These are phyloP conservation scores for Endocarpon pusillum DNA, from an alignment of 495 filamentous ascomycete genomes.

Conservation along the genomic window DNA sequence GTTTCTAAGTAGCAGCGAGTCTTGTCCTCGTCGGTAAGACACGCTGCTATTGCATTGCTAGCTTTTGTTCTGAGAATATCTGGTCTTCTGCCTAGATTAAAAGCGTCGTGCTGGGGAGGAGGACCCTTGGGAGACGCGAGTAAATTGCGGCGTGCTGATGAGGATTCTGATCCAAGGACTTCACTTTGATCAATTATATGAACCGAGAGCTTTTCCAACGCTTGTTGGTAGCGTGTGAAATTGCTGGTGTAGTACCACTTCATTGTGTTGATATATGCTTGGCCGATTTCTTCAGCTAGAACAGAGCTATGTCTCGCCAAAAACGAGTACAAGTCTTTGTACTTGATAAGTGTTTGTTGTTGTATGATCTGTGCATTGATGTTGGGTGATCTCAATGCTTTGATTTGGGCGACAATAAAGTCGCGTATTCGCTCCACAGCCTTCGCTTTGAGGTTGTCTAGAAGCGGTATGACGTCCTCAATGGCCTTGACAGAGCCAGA, in stretches of 20 bases:
- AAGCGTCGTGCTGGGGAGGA: conserved; percentile 65
- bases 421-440: conserved; percentile 89
- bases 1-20: conserved; percentile 71
- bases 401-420: conserved; percentile 84
- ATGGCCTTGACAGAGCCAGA: conserved; percentile 53
- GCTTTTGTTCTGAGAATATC: conserved; percentile 58
- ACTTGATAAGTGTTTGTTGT: conserved; percentile 70
- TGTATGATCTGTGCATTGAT: conserved; percentile 95
- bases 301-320: conserved; percentile 58
- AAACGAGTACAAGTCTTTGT: conserved; percentile 75
- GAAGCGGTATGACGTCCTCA: conserved; percentile 67
- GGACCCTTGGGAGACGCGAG: conserved; percentile 22
- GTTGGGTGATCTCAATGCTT: conserved; percentile 77
- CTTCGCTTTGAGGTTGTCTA: conserved; percentile 63
- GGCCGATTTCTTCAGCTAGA: conserved; percentile 71
- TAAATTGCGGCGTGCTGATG: conserved; percentile 36
- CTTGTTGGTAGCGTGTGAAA: conserved; percentile 72
- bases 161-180: conserved; percentile 64
- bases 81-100: conserved; percentile 67
- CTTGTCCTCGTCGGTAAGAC: conserved; percentile 77
- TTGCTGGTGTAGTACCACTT: conserved; percentile 92
- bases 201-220: conserved; percentile 69
- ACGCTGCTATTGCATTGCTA: conserved; percentile 57
- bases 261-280: conserved; percentile 97
- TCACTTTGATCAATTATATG: conserved; percentile 72